Conservation (phyloP, 1,284 basidiomycete species). For the Sporisorium sorghi region DNA sequence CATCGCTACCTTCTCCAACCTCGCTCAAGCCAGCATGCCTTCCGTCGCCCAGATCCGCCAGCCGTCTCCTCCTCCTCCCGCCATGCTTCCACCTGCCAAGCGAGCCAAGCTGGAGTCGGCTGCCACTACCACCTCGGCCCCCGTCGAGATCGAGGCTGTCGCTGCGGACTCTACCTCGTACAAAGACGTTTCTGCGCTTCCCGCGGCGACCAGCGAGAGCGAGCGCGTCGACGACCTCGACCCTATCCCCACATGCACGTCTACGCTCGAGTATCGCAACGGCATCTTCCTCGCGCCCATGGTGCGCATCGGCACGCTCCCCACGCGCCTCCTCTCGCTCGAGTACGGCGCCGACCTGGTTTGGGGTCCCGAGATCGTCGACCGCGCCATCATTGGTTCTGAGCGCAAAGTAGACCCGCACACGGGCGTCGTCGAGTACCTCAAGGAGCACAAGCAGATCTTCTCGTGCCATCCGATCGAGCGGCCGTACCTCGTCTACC, state of each 20-base stretch:
- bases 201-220: constrained; percentile 6
- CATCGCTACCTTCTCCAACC: not conserved
- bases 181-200: constrained; percentile 13
- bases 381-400: constrained; percentile 91
- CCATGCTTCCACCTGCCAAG: constrained; percentile 47
- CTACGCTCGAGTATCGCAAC: constrained; percentile 34
- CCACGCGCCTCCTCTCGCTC: constrained; percentile 84
- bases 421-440: constrained; percentile 90
- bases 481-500: constrained; percentile 71
- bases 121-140: not conserved
- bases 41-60: constrained; percentile 45
- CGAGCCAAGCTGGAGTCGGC: constrained; percentile 35
- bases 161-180: constrained; percentile 47
- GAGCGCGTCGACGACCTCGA: constrained; percentile 36
- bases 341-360: constrained; percentile 94
- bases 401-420: constrained; percentile 85
- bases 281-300: constrained; percentile 68
- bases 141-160: constrained; percentile 32
- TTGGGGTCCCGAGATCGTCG: constrained; percentile 96
- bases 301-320: constrained; percentile 72
- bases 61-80: constrained; percentile 13
- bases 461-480: constrained; percentile 95
- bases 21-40: constrained; percentile 41
- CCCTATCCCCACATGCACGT: constrained; percentile 42
- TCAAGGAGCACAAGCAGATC: constrained; percentile 78